Percentiles rank a stretch among this genome's conserved stretches.
These are phyloP conservation scores for Sporothrix phasma DNA, from an alignment of 2,329 filamentous ascomycete species.

Conservation along the genomic window DNA sequence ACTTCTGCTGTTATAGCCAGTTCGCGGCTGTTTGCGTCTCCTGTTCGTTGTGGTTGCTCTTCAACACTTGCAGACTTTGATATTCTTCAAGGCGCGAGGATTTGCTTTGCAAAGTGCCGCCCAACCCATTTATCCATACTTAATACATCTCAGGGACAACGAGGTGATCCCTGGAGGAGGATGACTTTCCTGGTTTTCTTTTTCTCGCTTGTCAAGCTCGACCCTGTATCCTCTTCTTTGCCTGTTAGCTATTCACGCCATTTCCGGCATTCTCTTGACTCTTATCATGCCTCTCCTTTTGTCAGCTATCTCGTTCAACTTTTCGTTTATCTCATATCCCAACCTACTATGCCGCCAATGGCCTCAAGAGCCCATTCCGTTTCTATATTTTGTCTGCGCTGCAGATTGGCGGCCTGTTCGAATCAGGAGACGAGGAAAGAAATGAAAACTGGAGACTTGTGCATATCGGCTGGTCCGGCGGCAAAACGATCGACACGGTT, in stretches of 20 bases:
- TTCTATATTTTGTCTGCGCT: not conserved
- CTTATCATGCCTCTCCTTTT: not conserved
- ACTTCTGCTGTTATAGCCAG: not conserved
- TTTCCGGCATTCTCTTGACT: not conserved
- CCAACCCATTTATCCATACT: not conserved
- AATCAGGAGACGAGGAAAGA: not conserved
- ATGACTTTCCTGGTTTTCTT: not conserved
- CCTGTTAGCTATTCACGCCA: too few relatives aligned
- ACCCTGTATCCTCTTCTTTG: not conserved
- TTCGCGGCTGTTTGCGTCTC: not conserved
- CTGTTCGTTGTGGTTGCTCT: not conserved
- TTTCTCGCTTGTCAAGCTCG: not conserved
- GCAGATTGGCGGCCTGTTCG: not conserved
- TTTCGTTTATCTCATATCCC: not conserved
- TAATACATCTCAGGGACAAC: not conserved
- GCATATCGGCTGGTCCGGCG: constrained; percentile 2
- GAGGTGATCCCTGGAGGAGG: not conserved
- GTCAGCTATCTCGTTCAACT: not conserved
- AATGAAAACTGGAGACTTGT: not conserved
- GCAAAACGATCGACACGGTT: not conserved
- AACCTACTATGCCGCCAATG: not conserved
- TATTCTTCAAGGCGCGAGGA: not conserved
- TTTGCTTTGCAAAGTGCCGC: not conserved
- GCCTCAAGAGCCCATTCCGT: too few relatives aligned
- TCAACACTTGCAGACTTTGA: not conserved